Percentiles rank a stretch among this genome's conserved stretches.
Evolutionary conservation across 202 grass and related monocot genomes (phyloP).

Genomic region (Dendrocalamus latiflorus): DNA sequence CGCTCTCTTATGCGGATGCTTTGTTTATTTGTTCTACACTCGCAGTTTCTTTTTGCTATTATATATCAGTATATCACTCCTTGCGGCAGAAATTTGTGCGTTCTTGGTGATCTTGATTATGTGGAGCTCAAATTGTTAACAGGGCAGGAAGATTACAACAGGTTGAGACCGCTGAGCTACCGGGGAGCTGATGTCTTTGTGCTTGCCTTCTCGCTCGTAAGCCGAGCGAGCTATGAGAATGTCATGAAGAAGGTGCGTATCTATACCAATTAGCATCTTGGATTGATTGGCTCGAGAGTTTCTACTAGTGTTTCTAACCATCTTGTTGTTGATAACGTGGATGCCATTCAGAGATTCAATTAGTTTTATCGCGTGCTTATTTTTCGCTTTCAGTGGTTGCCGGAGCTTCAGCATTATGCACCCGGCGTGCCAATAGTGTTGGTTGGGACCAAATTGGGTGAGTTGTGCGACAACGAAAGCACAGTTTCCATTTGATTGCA

Average conservation of each 20-base stretch:
- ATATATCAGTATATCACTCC: background rate
- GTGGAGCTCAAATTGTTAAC: conserved; percentile 3
- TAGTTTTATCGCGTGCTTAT: background rate
- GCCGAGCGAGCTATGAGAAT: conserved; percentile 76
- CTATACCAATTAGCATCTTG: background rate
- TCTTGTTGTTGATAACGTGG: background rate
- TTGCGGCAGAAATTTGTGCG: background rate
- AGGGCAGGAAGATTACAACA: conserved; percentile 89
- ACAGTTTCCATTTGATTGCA: conserved; percentile 6
- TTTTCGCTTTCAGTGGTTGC: conserved; percentile 61
- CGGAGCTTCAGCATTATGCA: conserved; percentile 86
- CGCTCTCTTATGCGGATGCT: background rate
- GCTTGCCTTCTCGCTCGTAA: conserved; percentile 82
- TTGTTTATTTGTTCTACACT: background rate
- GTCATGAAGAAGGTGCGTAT: conserved; percentile 62
- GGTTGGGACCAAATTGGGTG: conserved; percentile 83
- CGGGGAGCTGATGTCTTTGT: conserved; percentile 74
- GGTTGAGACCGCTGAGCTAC: conserved; percentile 73
- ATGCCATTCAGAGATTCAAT: background rate
- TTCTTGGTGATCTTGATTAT: background rate
- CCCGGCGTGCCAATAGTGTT: conserved; percentile 80
- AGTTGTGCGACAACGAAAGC: conserved; percentile 29
- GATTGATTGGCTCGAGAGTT: background rate
- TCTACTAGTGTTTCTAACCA: background rate
- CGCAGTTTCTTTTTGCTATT: background rate